phyloP scores from a whole-genome alignment of 768 basidiomycete genomes.

The Leccinum aurantiacum region DNA sequence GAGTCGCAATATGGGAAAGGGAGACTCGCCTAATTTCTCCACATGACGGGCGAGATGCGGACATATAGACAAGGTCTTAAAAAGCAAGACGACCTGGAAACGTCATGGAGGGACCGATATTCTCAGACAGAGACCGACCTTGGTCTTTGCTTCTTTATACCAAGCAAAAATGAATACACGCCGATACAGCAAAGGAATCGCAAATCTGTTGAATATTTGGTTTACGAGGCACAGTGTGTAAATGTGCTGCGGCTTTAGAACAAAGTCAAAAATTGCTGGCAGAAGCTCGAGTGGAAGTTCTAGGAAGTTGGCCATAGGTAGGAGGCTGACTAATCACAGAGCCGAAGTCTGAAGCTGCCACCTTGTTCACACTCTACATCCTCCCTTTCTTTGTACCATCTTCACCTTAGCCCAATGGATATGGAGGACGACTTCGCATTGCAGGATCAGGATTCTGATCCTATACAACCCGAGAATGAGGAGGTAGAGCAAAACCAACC shows the following conservation, averaged over 20 bases:
- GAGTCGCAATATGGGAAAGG: background rate
- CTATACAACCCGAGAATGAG: constrained; percentile 36
- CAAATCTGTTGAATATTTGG: constrained; percentile 51
- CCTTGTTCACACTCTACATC: background rate
- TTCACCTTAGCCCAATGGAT: constrained; percentile 29
- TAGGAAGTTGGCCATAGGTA: constrained; percentile 43
- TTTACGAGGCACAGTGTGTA: constrained; percentile 56
- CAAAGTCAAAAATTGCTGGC: constrained; percentile 49
- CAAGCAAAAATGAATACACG: constrained; percentile 65
- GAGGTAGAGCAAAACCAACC: constrained; percentile 29
- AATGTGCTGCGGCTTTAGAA: constrained; percentile 55
- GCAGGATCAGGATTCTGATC: constrained; percentile 31
- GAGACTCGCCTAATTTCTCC: constrained; percentile 53
- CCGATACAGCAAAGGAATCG: constrained; percentile 54
- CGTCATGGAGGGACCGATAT: background rate
- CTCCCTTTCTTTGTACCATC: constrained; percentile 24
- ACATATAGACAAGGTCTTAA: constrained; percentile 54
- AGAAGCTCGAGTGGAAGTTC: constrained; percentile 70
- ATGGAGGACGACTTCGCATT: constrained; percentile 37
- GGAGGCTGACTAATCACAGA: constrained; percentile 28
- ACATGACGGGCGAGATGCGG: constrained; percentile 61
- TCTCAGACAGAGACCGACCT: constrained; percentile 37
- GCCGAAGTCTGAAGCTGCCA: background rate
- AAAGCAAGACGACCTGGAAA: constrained; percentile 57
- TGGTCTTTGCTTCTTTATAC: constrained; percentile 64